phyloP scores from a whole-genome alignment of 306 rosid genomes.

The Dalbergia cultrata region DNA sequence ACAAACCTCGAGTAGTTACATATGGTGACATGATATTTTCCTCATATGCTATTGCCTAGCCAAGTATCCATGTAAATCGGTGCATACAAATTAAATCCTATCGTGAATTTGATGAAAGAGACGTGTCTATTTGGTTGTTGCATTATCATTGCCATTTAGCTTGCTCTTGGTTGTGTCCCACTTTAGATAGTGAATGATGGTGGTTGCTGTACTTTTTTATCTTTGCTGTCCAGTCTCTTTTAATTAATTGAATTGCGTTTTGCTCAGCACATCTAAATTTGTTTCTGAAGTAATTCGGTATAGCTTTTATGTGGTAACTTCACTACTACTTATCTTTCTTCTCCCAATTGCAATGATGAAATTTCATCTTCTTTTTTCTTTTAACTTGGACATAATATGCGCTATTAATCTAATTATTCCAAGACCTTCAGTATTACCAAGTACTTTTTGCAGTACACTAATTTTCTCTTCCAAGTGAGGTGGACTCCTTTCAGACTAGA shows the following conservation, averaged over 20 bases:
- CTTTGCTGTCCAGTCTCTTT: not conserved
- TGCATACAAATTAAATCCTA: too few species aligned
- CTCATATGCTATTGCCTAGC: too few species aligned
- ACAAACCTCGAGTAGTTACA: too few species aligned
- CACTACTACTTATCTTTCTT: not conserved
- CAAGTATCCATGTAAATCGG: too few species aligned
- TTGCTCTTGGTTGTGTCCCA: not conserved
- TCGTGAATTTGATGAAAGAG: not conserved
- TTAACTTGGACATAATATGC: not conserved
- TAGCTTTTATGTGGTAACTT: not conserved
- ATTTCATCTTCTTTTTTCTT: not conserved
- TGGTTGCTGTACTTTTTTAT: not conserved
- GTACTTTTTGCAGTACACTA: not conserved
- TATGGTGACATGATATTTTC: too few species aligned
- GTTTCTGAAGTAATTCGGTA: not conserved
- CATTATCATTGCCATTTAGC: not conserved
- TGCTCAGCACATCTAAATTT: not conserved
- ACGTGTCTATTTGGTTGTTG: not conserved
- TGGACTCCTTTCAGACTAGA: not conserved
- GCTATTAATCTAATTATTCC: not conserved
- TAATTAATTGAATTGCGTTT: not conserved
- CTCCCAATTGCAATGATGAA: not conserved
- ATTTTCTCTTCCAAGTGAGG: not conserved
- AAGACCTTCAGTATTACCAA: too few species aligned
- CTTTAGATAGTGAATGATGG: not conserved